A percentile compares a stretch with the other conserved stretches of the same genome.
These are phyloP conservation scores for Kingdonia uniflora DNA, from an alignment of 164 flowering plant species.

Conservation along the genomic window DNA sequence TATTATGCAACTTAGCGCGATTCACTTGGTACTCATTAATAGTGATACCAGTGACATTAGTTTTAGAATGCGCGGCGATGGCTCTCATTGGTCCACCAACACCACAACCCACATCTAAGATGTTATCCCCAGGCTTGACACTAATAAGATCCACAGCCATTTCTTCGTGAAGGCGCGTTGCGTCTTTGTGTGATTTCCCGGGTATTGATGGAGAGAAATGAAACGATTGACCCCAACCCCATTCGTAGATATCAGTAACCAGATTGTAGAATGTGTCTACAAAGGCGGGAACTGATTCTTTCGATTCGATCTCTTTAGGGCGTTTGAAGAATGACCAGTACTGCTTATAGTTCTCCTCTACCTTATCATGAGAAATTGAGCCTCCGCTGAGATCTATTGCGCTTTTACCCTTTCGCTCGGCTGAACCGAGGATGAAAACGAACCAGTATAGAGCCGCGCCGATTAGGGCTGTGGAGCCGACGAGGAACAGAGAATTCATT, in stretches of 20 bases:
- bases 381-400: conserved; percentile 85
- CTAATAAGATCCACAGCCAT: conserved; percentile 72
- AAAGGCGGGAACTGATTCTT: conserved; percentile 79
- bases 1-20: conserved; percentile 66
- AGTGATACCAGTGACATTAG: conserved; percentile 79
- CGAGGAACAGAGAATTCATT: conserved; percentile 57
- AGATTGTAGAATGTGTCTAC: conserved; percentile 93
- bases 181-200: conserved; percentile 72
- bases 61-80: conserved; percentile 68
- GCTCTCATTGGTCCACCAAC: conserved; percentile 98
- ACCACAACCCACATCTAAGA: conserved; percentile 91
- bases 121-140: conserved; percentile 39
- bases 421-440: conserved; percentile 76
- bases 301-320: conserved; percentile 75
- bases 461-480: conserved; percentile 49
- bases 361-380: conserved; percentile 69
- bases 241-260: conserved; percentile 93
- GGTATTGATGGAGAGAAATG: conserved; percentile 80
- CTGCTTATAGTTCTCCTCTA: conserved; percentile 62
- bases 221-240: conserved; percentile 98
- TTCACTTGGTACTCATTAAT: conserved; percentile 91
- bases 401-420: conserved; percentile 73
- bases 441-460: conserved; percentile 87
- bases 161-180: conserved; percentile 78
- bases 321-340: conserved; percentile 90